phyloP scores from a whole-genome alignment of 441 rosid species.

The Flueggea neowawraea region DNA sequence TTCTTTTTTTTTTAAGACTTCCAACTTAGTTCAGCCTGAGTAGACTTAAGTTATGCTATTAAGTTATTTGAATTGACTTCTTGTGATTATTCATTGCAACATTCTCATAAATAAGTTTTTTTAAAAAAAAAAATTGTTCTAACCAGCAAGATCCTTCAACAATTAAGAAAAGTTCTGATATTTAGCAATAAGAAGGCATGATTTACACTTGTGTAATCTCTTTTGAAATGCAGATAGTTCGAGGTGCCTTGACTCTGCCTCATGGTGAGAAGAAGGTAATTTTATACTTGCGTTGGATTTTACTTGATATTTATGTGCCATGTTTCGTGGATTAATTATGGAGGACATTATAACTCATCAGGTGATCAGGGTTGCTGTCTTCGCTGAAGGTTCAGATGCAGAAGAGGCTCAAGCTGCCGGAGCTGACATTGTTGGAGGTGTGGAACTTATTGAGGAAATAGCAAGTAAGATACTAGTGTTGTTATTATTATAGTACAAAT shows the following conservation, averaged over 20 bases:
- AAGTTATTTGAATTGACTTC: no score
- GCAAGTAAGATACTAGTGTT: constrained; percentile 41
- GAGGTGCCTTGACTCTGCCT: constrained; percentile 85
- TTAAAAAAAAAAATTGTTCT: no score
- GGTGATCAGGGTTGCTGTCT: constrained; percentile 88
- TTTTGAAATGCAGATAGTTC: constrained; percentile 68
- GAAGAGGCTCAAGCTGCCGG: constrained; percentile 98
- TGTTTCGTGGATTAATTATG: constrained; percentile 1
- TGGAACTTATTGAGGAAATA: constrained; percentile 82
- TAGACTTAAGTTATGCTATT: no score
- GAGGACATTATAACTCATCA: constrained; percentile 23
- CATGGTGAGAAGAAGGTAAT: constrained; percentile 84
- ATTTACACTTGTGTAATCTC: constrained; percentile 7
- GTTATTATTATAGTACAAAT: neutral
- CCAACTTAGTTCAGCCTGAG: no score
- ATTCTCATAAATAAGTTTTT: no score
- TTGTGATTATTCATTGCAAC: no score
- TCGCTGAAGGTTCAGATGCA: constrained; percentile 94
- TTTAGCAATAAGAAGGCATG: no score
- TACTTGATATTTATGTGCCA: neutral
- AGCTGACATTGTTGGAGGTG: constrained; percentile 95
- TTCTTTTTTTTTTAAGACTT: no score
- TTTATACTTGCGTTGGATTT: constrained; percentile 9
- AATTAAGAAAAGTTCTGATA: neutral
- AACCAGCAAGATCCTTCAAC: no score